phyloP scores from a whole-genome alignment of 208 protist genomes.

The Porcisia hertigi region DNA sequence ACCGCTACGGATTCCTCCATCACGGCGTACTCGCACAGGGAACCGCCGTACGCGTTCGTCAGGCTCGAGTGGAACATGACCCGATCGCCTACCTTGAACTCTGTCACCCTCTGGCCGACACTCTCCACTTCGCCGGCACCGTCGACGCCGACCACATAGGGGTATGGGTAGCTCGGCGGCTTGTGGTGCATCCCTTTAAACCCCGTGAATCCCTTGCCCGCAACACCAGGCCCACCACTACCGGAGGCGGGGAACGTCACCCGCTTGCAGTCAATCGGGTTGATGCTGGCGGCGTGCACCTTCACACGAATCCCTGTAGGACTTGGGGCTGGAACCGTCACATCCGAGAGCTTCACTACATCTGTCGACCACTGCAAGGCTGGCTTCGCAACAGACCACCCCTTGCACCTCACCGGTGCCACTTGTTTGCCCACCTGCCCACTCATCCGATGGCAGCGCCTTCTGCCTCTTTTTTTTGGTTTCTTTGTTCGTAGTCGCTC shows the following conservation, averaged over 20 bases:
- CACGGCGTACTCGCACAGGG: slow-evolving; percentile 73
- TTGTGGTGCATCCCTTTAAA: slow-evolving; percentile 29
- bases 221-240: slow-evolving; percentile 8
- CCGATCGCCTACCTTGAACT: slow-evolving; percentile 41
- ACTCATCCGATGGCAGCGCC: not conserved
- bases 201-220: slow-evolving; percentile 10
- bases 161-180: slow-evolving; percentile 41
- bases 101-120: slow-evolving; percentile 36
- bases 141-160: slow-evolving; percentile 55
- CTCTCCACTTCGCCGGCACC: slow-evolving; percentile 62
- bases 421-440: not conserved
- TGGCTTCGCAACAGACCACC: slow-evolving; percentile 22
- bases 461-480: not conserved
- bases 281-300: slow-evolving; percentile 49
- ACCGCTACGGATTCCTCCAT: slow-evolving; percentile 45
- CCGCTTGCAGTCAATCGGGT: slow-evolving; percentile 53
- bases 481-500: no score
- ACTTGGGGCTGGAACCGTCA: slow-evolving; percentile 38
- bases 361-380: slow-evolving; percentile 23
- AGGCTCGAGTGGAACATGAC: slow-evolving; percentile 61
- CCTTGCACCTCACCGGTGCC: slow-evolving; percentile 26
- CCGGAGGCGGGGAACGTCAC: slow-evolving; percentile 25
- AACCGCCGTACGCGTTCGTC: slow-evolving; percentile 31
- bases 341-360: slow-evolving; percentile 17
- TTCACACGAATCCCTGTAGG: slow-evolving; percentile 46